phyloP scores from a whole-genome alignment of 2,329 filamentous ascomycete species.

The Fusarium xylarioides region DNA sequence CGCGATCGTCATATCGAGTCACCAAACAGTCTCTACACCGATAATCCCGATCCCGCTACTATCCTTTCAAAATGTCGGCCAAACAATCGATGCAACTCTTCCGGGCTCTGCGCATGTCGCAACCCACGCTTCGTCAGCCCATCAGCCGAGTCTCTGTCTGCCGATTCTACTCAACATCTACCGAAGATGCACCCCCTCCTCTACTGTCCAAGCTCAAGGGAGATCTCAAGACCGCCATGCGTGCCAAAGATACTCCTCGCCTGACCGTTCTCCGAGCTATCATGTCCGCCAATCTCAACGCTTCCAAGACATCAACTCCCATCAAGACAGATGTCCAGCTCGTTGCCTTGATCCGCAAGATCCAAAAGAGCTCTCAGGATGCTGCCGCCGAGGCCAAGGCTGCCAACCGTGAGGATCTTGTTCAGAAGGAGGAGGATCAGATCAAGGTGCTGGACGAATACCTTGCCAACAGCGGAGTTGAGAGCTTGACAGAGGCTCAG shows the following conservation, averaged over 20 bases:
- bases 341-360: conserved; percentile 72
- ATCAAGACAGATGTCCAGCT: conserved; percentile 76
- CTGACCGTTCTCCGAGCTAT: conserved; percentile 75
- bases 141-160: conserved; percentile 22
- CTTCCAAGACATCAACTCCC: conserved; percentile 76
- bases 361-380: conserved; percentile 64
- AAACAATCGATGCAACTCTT: conserved; percentile 39
- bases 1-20: conserved; percentile 19
- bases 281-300: conserved; percentile 76
- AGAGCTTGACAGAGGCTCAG: conserved; percentile 66
- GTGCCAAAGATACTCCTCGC: conserved; percentile 69
- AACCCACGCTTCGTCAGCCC: conserved; percentile 25
- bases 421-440: conserved; percentile 74
- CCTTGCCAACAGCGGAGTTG: conserved; percentile 65
- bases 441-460: conserved; percentile 73
- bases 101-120: conserved; percentile 38
- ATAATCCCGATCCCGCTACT: neutral
- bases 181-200: conserved; percentile 54
- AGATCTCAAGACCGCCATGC: conserved; percentile 74
- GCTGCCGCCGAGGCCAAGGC: conserved; percentile 70
- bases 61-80: conserved; percentile 32
- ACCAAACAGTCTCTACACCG: neutral
- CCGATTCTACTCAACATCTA: conserved; percentile 47
- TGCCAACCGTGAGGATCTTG: conserved; percentile 73
- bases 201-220: conserved; percentile 63